A percentile compares a stretch with the other conserved stretches of the same genome.
These are phyloP conservation scores for Macadamia integrifolia DNA, from an alignment of 164 flowering plant species.

Conservation along the genomic window DNA sequence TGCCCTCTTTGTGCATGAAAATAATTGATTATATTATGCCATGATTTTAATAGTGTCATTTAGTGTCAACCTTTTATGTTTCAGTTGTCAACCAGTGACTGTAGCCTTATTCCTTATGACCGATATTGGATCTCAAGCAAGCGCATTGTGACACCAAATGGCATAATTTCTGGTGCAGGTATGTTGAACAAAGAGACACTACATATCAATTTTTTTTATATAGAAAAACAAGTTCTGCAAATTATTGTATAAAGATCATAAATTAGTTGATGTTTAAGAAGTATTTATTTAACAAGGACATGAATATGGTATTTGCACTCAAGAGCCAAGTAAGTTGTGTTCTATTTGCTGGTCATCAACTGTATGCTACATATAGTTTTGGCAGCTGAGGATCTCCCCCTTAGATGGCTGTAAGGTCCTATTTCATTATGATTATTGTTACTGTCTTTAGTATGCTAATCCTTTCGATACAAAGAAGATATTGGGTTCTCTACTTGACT, in stretches of 20 bases:
- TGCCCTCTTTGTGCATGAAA: too few relatives aligned
- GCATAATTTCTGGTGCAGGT: constrained; percentile 90
- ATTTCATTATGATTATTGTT: too few relatives aligned
- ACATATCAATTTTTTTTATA: not conserved
- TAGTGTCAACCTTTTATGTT: constrained; percentile 4
- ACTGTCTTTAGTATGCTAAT: too few relatives aligned
- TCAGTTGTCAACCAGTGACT: constrained; percentile 39
- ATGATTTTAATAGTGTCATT: not conserved
- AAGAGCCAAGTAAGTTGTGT: not conserved
- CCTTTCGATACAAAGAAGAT: too few relatives aligned
- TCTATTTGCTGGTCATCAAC: too few relatives aligned
- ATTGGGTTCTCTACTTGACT: not conserved
- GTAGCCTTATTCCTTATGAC: constrained; percentile 71
- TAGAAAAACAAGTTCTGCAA: too few relatives aligned
- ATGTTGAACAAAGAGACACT: constrained; percentile 11
- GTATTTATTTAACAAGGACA: not conserved
- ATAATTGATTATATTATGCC: too few relatives aligned
- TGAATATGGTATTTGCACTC: not conserved
- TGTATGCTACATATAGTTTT: too few relatives aligned
- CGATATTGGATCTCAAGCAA: constrained; percentile 81
- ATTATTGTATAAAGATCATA: not conserved
- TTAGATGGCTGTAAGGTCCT: too few relatives aligned
- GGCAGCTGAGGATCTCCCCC: too few relatives aligned
- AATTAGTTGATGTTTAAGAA: not conserved
- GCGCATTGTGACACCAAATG: constrained; percentile 70